These are phyloP conservation scores for Talaromyces wortmannii DNA, from an alignment of 495 filamentous ascomycete species.

Conservation along the genomic window DNA sequence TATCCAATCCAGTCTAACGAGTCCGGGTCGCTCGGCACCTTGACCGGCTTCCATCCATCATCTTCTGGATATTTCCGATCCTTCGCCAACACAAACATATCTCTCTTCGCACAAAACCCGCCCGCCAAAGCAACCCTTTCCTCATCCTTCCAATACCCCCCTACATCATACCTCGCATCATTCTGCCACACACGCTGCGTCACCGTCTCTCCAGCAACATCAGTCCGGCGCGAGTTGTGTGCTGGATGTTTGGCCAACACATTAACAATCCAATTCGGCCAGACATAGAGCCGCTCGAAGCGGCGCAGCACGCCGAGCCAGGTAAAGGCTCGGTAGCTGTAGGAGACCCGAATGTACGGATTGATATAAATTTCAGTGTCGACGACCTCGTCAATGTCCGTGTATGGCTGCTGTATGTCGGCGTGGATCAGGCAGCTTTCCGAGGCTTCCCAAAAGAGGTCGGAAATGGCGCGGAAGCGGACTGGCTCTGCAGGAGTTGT, in stretches of 20 bases:
- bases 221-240: constrained; percentile 50
- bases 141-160: constrained; percentile 33
- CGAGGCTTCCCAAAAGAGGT: constrained; percentile 67
- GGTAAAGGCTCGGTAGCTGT: constrained; percentile 42
- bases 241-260: constrained; percentile 45
- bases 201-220: constrained; percentile 46
- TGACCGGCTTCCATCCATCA: constrained; percentile 45
- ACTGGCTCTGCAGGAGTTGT: constrained; percentile 26
- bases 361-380: constrained; percentile 63
- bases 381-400: constrained; percentile 25
- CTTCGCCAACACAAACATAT: constrained; percentile 50
- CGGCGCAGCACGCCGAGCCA: constrained; percentile 49
- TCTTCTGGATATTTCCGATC: constrained; percentile 34
- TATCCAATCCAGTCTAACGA: background rate
- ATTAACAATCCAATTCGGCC: constrained; percentile 48
- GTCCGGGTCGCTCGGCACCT: constrained; percentile 14
- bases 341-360: constrained; percentile 64
- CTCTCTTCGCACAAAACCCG: constrained; percentile 51
- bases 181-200: constrained; percentile 48
- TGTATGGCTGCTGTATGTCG: constrained; percentile 48
- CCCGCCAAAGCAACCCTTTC: constrained; percentile 38
- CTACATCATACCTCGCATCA: constrained; percentile 16
- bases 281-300: constrained; percentile 52
- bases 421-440: constrained; percentile 77
- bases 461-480: constrained; percentile 58